Evolutionary conservation across 179 eudicot genomes (phyloP).

Genomic region (Drosera spatulata): DNA sequence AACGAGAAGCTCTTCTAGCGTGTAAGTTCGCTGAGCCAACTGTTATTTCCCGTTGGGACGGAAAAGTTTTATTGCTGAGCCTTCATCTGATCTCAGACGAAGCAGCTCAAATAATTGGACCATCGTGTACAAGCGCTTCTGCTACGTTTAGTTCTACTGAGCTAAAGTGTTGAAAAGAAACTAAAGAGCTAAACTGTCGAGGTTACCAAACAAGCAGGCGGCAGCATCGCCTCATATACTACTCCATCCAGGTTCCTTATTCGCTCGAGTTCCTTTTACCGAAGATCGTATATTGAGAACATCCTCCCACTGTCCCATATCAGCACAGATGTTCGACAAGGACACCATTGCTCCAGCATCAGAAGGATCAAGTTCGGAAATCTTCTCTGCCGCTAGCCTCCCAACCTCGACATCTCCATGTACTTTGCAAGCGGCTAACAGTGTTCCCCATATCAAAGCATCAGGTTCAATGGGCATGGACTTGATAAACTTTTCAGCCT

Average conservation of each 20-base stretch:
- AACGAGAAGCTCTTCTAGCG: no score
- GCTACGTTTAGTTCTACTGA: no score
- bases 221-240: constrained; percentile 18
- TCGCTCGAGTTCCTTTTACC: constrained; percentile 44
- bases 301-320: constrained; percentile 70
- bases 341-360: constrained; percentile 51
- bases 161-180: no score
- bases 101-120: no score
- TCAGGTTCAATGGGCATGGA: constrained; percentile 60
- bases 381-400: constrained; percentile 49
- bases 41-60: no score
- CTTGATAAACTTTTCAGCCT: constrained; percentile 55
- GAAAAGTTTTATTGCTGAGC: no score
- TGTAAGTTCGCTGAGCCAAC: no score
- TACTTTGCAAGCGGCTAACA: constrained; percentile 73
- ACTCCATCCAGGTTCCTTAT: constrained; percentile 88
- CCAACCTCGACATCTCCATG: constrained; percentile 73
- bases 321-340: constrained; percentile 67
- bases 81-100: no score
- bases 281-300: constrained; percentile 42
- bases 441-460: constrained; percentile 61
- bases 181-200: not conserved
- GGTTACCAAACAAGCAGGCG: not conserved
- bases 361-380: constrained; percentile 49
- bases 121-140: no score